phyloP scores from a whole-genome alignment of 139 green algal genomes.

The Closterium sp. region DNA sequence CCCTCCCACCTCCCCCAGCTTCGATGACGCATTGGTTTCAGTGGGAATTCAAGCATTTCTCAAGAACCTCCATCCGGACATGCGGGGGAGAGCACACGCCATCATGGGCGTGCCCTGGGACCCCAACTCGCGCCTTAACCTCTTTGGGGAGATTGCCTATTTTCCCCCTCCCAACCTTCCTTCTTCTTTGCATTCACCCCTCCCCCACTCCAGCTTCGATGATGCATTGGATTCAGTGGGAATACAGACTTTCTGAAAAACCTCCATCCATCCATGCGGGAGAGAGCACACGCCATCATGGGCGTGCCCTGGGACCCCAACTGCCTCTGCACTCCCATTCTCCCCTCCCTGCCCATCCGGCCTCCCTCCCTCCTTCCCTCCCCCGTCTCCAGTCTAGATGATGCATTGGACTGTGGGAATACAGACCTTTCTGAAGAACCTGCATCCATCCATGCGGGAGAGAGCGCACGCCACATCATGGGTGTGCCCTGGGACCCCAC shows the following conservation, averaged over 20 bases:
- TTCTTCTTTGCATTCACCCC: too few species aligned
- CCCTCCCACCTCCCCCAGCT: slow-evolving; percentile 5
- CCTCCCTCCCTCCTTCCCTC: too few species aligned
- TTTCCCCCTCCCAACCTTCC: too few species aligned
- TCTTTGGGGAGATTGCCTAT: too few species aligned
- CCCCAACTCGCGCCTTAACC: too few species aligned
- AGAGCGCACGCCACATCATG: background rate
- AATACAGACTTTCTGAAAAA: slow-evolving; percentile 35
- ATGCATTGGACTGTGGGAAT: slow-evolving; percentile 26
- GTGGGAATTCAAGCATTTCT: slow-evolving; percentile 30
- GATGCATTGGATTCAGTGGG: slow-evolving; percentile 30
- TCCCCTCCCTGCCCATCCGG: too few species aligned
- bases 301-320: background rate
- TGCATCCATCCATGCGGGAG: too few species aligned
- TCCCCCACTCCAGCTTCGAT: too few species aligned
- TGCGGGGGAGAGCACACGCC: background rate
- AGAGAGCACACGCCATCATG: background rate
- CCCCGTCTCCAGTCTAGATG: background rate
- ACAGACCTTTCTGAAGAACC: slow-evolving; percentile 3
- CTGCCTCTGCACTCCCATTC: too few species aligned
- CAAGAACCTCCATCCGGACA: slow-evolving; percentile 31
- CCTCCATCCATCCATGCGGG: slow-evolving; percentile 5
- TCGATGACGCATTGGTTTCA: slow-evolving; percentile 22
- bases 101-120: slow-evolving; percentile 4
- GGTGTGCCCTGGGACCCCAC: too few species aligned